Evolutionary conservation across 202 grass and related monocot species (phyloP), one percentile per base, ranked within the genome.

Genomic region (Cymbopogon flexuosus): DNA sequence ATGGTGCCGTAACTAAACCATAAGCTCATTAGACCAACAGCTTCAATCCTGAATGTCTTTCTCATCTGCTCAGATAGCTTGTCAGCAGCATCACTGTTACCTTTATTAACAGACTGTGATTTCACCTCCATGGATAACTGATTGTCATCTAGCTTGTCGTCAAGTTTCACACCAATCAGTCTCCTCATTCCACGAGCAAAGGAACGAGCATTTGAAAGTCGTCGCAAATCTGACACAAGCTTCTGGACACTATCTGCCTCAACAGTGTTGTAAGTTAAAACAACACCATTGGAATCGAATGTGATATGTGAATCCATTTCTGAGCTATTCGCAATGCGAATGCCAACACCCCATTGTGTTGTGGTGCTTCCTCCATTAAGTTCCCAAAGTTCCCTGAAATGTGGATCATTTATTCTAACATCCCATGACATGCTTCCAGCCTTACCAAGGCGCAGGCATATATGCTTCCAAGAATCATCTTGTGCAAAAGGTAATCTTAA

Each of bases 381-480:
- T 47, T 96, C 89, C 92, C 92, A 93, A 62, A 99, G 87, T 90
- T 93, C 96, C 56, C 67, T 93, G 64, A 91, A 99, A 89, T 99
- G 89, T 10, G 84, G 83, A 78, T 99, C 92, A 10, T 93, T 91
- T 79, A 99, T 96, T 78, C 92, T 93, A 65, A 99, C 96, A 73
- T 96, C 89, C 92, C 92, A 99, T 81, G 84, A 99, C 96, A 99
- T 95, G 78, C 79, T 99, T 89, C 96, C 96, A 30, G 96, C 87
- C 83, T 99, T 93, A 33, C 96, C 96, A 79, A 99, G 90, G 18
- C 58, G 74, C 86, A 99, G 85, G 66, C 96, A 99, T 88, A 99
- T 99, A 79, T 89, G 96, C 75, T 93, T 90, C 96, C 96, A 99
- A 34, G 96, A 90, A 87, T 93, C 83, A 91, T 93, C 96, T 83